Percentiles rank a stretch among this genome's conserved stretches.
Conservation (phyloP, 257 asterid species). For the Mentha longifolia region DNA sequence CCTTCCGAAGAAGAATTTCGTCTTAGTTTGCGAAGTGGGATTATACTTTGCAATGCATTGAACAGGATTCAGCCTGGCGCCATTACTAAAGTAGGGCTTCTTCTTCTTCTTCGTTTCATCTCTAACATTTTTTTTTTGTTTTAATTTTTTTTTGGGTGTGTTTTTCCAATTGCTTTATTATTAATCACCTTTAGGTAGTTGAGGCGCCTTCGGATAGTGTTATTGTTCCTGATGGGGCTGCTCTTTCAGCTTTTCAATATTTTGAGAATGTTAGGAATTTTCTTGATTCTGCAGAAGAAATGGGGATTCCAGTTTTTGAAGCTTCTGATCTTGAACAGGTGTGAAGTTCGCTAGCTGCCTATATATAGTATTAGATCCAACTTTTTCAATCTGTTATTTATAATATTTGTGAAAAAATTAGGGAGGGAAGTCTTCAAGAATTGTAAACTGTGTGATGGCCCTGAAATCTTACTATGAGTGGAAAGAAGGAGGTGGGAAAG, state of each 20-base stretch:
- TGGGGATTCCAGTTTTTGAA: constrained; percentile 86
- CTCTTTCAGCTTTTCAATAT: constrained; percentile 79
- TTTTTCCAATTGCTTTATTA: background rate
- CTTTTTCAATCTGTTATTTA: background rate
- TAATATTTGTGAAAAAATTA: constrained; percentile 28
- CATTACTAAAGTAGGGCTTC: constrained; percentile 65
- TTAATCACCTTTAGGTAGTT: constrained; percentile 57
- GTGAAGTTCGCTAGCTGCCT: constrained; percentile 7
- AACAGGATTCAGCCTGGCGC: constrained; percentile 80
- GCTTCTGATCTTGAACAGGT: constrained; percentile 91
- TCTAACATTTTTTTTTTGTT: too few species aligned
- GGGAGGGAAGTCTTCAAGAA: constrained; percentile 88
- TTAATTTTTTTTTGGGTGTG: background rate
- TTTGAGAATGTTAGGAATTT: constrained; percentile 87
- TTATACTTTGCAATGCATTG: constrained; percentile 78
- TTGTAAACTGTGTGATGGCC: constrained; percentile 77
- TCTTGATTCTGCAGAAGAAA: constrained; percentile 63
- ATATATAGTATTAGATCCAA: background rate
- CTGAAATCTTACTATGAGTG: constrained; percentile 75
- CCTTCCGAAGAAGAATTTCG: constrained; percentile 87
- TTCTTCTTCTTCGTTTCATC: constrained; percentile 12
- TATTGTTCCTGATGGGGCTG: constrained; percentile 79
- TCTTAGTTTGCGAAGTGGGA: constrained; percentile 76
- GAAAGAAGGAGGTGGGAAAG: constrained; percentile 78
- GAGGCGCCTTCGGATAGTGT: constrained; percentile 76